These are phyloP conservation scores for Heterobasidion occidentale DNA, from an alignment of 1,284 basidiomycete species.

Conservation along the genomic window DNA sequence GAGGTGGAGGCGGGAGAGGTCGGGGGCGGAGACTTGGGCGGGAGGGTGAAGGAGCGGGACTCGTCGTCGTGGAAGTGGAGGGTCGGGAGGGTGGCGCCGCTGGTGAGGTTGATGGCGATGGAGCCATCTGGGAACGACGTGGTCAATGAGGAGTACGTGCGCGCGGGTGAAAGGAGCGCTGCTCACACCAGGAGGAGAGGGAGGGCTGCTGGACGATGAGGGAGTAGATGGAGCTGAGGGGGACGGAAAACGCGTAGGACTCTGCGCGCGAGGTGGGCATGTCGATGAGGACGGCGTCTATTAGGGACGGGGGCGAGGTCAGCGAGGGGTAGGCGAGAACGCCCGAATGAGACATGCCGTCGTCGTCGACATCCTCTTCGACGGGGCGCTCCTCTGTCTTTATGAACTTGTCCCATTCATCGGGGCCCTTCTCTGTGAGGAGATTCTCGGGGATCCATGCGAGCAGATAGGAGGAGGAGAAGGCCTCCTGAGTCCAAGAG, in stretches of 20 bases:
- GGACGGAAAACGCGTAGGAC: slow-evolving; percentile 92
- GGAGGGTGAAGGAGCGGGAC: slow-evolving; percentile 65
- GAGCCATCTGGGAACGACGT: slow-evolving; percentile 49
- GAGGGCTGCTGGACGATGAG: slow-evolving; percentile 81
- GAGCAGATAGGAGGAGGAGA: slow-evolving; percentile 66
- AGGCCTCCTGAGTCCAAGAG: slow-evolving; percentile 46
- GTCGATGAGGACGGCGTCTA: slow-evolving; percentile 75
- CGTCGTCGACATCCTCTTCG: slow-evolving; percentile 53
- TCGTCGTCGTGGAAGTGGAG: slow-evolving; percentile 97
- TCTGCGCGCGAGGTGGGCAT: slow-evolving; percentile 71
- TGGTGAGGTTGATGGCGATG: slow-evolving; percentile 78
- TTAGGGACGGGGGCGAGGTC: slow-evolving; percentile 1
- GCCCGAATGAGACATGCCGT: slow-evolving; percentile 37
- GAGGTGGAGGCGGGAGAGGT: slow-evolving; percentile 28
- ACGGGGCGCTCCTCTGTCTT: slow-evolving; percentile 64
- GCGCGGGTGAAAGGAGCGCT: slow-evolving; percentile 8
- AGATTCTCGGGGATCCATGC: slow-evolving; percentile 83
- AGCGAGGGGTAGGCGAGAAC: slow-evolving; percentile 3
- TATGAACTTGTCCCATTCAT: slow-evolving; percentile 82
- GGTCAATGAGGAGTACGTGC: slow-evolving; percentile 1
- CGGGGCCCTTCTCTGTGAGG: slow-evolving; percentile 65
- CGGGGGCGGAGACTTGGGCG: slow-evolving; percentile 30
- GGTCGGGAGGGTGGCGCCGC: slow-evolving; percentile 84
- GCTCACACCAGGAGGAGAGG: slow-evolving; percentile 83
- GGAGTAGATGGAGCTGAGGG: slow-evolving; percentile 85